Evolutionary conservation across 257 asterid species (phyloP), one percentile per base, ranked within the genome.

Genomic region (Buddleja alternifolia): DNA sequence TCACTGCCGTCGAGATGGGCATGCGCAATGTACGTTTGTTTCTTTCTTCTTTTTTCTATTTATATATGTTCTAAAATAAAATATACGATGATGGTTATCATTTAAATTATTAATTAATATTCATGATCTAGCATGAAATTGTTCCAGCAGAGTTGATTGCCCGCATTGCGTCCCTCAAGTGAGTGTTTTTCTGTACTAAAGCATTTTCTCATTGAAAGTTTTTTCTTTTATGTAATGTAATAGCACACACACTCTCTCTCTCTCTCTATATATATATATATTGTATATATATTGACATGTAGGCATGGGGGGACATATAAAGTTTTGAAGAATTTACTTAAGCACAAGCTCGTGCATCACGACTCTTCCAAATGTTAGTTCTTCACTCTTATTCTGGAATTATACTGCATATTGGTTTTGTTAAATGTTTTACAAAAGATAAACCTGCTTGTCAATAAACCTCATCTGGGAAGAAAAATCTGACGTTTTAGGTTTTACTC

Each of bases 281-380:
- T 41, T 76, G n/a, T n/a, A 63, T 45, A 19, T 76, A 39, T 61
- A n/a, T 54, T 78, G 15, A 25, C 14, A 23, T 48, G 23, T 60
- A 94, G 99, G 89, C 97, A 87, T 65, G 99, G 99, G 42, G 99
- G 99, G 53, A 86, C 99, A 36, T 91, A 94, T 73, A 94, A 94
- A 85, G 97, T 94, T 46, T 69, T 94, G 88, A 91, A 86, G 90
- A 94, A 91, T 82, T 84, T 91, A 88, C 97, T 94, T 3, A 94
- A 85, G 85, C 87, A 91, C 90, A 94, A 94, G 86, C 92, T 94
- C 56, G 36, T 91, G 80, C 99, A 94, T 78, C 99, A 94, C 10
- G 99, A 94, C 77, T 73, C 97, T 70, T 84, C 97, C 65, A 94
- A 94, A 78, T 94, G 99, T 91, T 74, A 80, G 95, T 74, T 67